Evolutionary conservation across 768 basidiomycete genomes (phyloP), one percentile per base, ranked within the genome.

Genomic region (Lactifluus subvellereus): DNA sequence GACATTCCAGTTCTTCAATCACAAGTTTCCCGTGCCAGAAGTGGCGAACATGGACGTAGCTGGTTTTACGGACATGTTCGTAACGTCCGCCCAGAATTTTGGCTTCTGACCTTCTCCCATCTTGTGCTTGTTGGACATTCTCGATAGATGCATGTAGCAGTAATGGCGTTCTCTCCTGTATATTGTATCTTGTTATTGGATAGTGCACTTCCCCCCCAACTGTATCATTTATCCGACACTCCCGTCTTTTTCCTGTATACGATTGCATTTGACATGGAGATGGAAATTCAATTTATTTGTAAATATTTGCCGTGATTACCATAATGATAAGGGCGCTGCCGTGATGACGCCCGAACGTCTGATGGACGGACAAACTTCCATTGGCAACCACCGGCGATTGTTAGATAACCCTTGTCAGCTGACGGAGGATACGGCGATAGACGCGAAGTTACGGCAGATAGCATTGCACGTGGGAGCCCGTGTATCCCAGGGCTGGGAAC

Each of bases 151-250:
- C 59, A 60, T 60, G 63, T 65, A 60, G 63, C 57, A 7, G 22
- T 61, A 60, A 57, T 60, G 59, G 66, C 60, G 64, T 54, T 60
- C 38, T 61, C 51, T 57, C 51, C 60, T 61, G 59, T 67, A 65
- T 67, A 66, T 57, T 53, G 53, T 59, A 60, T 65, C 49, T 65
- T 65, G 66, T 27, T 42, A 53, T 52, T 58, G 62, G 57, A 49
- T 60, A 52, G 62, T 37, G 33, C 53, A 45, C 56, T 4, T 9
- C 43, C 43, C 43, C 22, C 47, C 57, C 48, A 37, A 56, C 53
- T 67, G 66, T 67, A 67, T 67, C 66, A 65, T 61, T 62, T 60
- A 60, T 38, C 65, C 56, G 42, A 51, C 57, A 53, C 6, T 42
- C 42, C 42, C 52, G 32, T 18, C 22, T 47, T 33, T n/a, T 49